Evolutionary conservation across 2,329 filamentous ascomycete species (phyloP).

Genomic region (Aspergillus sergii): DNA sequence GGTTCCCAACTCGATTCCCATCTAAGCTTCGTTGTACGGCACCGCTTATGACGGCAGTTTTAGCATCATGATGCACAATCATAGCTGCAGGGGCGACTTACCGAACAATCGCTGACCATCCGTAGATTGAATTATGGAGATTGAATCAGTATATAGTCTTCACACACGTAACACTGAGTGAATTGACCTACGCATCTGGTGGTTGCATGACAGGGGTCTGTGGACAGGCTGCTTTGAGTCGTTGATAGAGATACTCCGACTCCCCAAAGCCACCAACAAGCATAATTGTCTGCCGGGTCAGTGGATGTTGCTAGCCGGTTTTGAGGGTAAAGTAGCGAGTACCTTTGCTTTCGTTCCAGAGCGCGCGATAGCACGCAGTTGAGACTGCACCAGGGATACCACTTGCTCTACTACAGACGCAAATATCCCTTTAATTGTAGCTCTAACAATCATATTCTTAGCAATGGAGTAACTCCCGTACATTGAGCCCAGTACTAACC

Average conservation of each 20-base stretch:
- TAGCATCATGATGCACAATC: too few species aligned
- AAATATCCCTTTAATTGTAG: constrained; percentile 27
- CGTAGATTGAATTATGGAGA: constrained; percentile 6
- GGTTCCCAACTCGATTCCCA: constrained; percentile 23
- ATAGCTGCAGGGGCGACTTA: constrained; percentile 6
- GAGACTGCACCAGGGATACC: constrained; percentile 23
- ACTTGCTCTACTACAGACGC: constrained; percentile 30
- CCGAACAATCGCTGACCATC: constrained; percentile 30
- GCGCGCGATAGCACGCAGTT: constrained; percentile 14
- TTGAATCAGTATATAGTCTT: too few species aligned
- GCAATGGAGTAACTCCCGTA: neutral
- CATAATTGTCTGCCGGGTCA: constrained; percentile 31
- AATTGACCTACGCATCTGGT: constrained; percentile 26
- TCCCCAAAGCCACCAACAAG: constrained; percentile 44
- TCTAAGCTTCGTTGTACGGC: constrained; percentile 25
- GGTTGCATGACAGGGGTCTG: too few species aligned
- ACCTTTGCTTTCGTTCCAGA: constrained; percentile 13
- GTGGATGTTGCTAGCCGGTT: neutral
- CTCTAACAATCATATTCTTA: neutral
- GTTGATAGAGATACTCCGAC: constrained; percentile 42
- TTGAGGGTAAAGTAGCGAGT: neutral
- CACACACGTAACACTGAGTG: neutral
- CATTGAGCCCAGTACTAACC: neutral
- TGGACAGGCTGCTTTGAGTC: too few species aligned
- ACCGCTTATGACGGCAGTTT: constrained; percentile 15